These are phyloP conservation scores for Sindora glabra DNA, from an alignment of 306 rosid genomes.

Conservation along the genomic window DNA sequence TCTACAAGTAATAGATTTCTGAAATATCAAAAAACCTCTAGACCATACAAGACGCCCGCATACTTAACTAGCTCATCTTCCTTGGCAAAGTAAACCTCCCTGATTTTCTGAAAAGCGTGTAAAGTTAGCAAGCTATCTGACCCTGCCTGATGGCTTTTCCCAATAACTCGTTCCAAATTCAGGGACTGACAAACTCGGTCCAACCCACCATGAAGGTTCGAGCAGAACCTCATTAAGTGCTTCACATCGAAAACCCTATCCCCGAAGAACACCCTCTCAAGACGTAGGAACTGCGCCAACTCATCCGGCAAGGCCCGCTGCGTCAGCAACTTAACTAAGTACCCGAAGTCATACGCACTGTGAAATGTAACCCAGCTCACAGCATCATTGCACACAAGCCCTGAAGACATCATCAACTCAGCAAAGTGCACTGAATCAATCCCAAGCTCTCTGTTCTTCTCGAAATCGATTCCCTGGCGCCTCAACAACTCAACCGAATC, in stretches of 20 bases:
- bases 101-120: conserved; percentile 39
- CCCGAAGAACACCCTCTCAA: conserved; percentile 47
- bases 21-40: conserved; percentile 23
- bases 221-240: conserved; percentile 41
- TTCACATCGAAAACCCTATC: conserved; percentile 55
- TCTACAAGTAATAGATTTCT: conserved; percentile 10
- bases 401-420: conserved; percentile 64
- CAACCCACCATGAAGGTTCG: conserved; percentile 48
- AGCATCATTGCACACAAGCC: conserved; percentile 43
- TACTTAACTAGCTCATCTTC: conserved; percentile 21
- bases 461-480: conserved; percentile 62
- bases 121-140: conserved; percentile 67
- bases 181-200: conserved; percentile 34
- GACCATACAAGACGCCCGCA: conserved; percentile 54
- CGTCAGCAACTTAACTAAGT: conserved; percentile 54
- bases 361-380: conserved; percentile 65
- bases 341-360: conserved; percentile 63
- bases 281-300: conserved; percentile 20
- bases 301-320: conserved; percentile 33
- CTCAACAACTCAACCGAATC: conserved; percentile 51
- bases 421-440: conserved; percentile 43
- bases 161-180: conserved; percentile 31
- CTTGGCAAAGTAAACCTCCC: conserved; percentile 19
- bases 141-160: conserved; percentile 65
- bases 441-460: conserved; percentile 27